Evolutionary conservation across 768 basidiomycete species (phyloP), one percentile per base, ranked within the genome.

Genomic region (Rhizopogon vesiculosus): DNA sequence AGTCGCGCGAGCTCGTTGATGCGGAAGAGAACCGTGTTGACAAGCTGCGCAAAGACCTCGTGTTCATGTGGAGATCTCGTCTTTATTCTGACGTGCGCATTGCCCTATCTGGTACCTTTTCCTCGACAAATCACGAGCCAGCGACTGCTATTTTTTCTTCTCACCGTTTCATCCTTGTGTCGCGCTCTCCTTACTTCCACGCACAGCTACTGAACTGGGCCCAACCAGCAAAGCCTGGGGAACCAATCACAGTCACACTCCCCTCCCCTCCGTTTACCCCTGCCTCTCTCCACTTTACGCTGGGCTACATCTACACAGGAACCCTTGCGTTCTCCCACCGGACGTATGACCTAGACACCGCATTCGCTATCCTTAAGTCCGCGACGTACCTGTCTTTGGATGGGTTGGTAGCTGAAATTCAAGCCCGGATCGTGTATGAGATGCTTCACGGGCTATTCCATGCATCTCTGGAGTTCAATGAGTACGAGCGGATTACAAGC

Each of bases 61-160:
- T 95, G 22, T 97, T 88, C 76, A 96, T 94, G 93, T 98, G 95
- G 96, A 76, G 96, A 33, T 91, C 89, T 12, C 85, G 93, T 48
- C 83, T 98, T 16, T 98, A 94, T 68, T 91, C 93, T 2, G 96
- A 98, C 69, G 83, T 96, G 22, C 84, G 88, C 51, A 86, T 98
- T 53, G 80, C 87, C 0, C 81, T 95, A 57, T 81, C 84, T 0
- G 86, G 86, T 46, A 83, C 79, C 55, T 86, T 85, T 62, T 84
- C 81, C 1, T 82, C 84, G 1, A 67, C 78, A 1, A 79, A 80
- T 54, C 84, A 85, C 54, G 87, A 89, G 55, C 80, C 76, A 53
- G 80, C 86, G 1, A 93, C 87, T 1, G 88, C 88, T 22, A 80
- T 93, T 9, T 98, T 98, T 71, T 87, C 93, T 0, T 87, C 91